Percentiles rank a stretch among this genome's conserved stretches.
phyloP scores from a whole-genome alignment of 2,329 filamentous ascomycete species.

The Aspergillus sp. region DNA sequence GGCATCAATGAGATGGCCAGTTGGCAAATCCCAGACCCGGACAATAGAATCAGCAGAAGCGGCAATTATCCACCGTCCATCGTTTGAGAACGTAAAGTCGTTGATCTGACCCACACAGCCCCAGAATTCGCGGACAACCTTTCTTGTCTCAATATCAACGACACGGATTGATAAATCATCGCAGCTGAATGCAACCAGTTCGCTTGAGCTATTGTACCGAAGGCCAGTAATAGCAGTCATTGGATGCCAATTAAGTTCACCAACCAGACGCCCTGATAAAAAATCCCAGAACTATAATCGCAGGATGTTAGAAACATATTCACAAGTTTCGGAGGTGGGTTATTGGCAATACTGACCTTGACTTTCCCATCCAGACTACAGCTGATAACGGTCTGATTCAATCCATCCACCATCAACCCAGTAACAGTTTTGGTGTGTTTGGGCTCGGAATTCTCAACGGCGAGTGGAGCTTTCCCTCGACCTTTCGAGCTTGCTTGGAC shows the following conservation, averaged over 20 bases:
- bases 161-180: constrained; percentile 82
- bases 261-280: constrained; percentile 64
- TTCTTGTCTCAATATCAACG: constrained; percentile 82
- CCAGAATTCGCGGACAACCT: constrained; percentile 88
- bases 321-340: background rate
- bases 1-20: constrained; percentile 88
- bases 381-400: constrained; percentile 79
- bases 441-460: constrained; percentile 42
- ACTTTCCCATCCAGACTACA: constrained; percentile 85
- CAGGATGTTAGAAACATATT: background rate
- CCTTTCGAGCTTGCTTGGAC: constrained; percentile 46
- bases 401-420: constrained; percentile 76
- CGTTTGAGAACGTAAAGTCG: constrained; percentile 81
- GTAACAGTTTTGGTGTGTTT: constrained; percentile 78
- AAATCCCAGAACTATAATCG: constrained; percentile 76
- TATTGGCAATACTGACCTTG: constrained; percentile 45
- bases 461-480: constrained; percentile 12
- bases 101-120: constrained; percentile 65
- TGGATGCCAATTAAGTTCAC: constrained; percentile 75
- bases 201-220: constrained; percentile 72
- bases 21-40: constrained; percentile 90
- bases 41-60: constrained; percentile 72
- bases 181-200: constrained; percentile 80
- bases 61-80: constrained; percentile 88
- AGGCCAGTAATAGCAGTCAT: constrained; percentile 69